phyloP scores from a whole-genome alignment of 371 early-diverging fungal genomes.

The Parasitella parasitica region DNA sequence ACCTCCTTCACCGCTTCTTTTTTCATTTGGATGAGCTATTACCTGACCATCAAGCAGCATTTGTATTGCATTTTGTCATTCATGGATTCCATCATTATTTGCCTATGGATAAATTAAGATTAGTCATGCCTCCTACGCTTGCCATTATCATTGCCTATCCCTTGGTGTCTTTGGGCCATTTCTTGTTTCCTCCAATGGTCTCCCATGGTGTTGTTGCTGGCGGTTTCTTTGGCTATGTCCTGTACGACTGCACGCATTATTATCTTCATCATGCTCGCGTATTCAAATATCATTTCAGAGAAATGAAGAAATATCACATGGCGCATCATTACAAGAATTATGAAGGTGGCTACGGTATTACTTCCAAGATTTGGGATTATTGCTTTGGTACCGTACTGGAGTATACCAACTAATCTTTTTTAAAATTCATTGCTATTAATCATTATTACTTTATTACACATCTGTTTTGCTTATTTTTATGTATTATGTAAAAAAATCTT shows the following conservation, averaged over 20 bases:
- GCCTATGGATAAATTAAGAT: slow-evolving; percentile 89
- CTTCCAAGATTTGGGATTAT: slow-evolving; percentile 90
- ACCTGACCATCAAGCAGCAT: slow-evolving; percentile 77
- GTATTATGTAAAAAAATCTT: not conserved
- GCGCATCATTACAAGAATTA: slow-evolving; percentile 94
- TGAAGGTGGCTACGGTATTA: slow-evolving; percentile 89
- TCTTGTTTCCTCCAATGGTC: slow-evolving; percentile 50
- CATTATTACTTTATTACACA: not conserved
- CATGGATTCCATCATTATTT: slow-evolving; percentile 95
- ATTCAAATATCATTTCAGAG: slow-evolving; percentile 65
- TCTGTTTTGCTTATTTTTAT: not conserved
- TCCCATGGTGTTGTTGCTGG: slow-evolving; percentile 76
- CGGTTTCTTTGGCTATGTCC: slow-evolving; percentile 81
- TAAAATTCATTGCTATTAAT: not conserved
- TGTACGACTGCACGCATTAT: slow-evolving; percentile 92
- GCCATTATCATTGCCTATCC: slow-evolving; percentile 65
- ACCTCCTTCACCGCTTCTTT: slow-evolving; percentile 85
- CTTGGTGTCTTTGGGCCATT: slow-evolving; percentile 53
- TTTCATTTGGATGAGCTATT: slow-evolving; percentile 88
- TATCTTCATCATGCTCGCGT: slow-evolving; percentile 92
- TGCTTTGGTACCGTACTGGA: slow-evolving; percentile 70
- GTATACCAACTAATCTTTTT: not conserved
- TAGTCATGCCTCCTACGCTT: slow-evolving; percentile 95
- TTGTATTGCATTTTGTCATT: slow-evolving; percentile 78
- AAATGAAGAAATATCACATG: slow-evolving; percentile 93